Percentiles rank a stretch among this genome's conserved stretches.
phyloP scores from a whole-genome alignment of 2,329 filamentous ascomycete species.

The Fusarium duplospermum region DNA sequence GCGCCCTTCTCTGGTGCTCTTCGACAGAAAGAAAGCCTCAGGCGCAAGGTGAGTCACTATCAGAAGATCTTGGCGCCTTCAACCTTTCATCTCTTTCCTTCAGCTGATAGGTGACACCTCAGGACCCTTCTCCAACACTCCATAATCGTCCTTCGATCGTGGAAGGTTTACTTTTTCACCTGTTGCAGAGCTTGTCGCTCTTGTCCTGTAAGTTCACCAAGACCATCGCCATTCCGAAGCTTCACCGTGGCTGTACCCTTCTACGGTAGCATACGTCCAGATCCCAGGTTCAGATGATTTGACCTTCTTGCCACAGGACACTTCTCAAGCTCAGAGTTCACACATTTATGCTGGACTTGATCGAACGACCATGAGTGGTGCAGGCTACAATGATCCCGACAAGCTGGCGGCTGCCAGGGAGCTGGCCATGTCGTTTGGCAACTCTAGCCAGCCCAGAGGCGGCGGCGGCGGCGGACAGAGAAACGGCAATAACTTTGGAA shows the following conservation, averaged over 20 bases:
- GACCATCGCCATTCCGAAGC: neutral
- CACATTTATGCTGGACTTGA: neutral
- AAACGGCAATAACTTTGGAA: neutral
- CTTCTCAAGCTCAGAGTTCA: neutral
- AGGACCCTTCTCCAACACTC: neutral
- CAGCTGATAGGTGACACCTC: neutral
- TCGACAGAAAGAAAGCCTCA: neutral
- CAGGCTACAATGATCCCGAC: constrained; percentile 37
- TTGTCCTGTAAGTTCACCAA: neutral
- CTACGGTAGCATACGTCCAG: neutral
- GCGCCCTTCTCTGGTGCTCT: neutral
- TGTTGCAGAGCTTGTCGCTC: neutral
- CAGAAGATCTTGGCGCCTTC: neutral
- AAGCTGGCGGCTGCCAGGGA: constrained; percentile 45
- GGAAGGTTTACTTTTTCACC: neutral
- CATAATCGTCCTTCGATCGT: neutral
- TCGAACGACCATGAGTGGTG: constrained; percentile 21
- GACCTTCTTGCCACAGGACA: neutral
- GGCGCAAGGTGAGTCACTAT: neutral
- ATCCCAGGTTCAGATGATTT: neutral
- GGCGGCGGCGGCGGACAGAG: neutral
- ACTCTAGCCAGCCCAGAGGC: neutral
- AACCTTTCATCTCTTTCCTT: neutral
- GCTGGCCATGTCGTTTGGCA: constrained; percentile 42
- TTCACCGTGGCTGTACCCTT: neutral